These are phyloP conservation scores for Fagus sylvatica DNA, from an alignment of 306 rosid genomes.

Conservation along the genomic window DNA sequence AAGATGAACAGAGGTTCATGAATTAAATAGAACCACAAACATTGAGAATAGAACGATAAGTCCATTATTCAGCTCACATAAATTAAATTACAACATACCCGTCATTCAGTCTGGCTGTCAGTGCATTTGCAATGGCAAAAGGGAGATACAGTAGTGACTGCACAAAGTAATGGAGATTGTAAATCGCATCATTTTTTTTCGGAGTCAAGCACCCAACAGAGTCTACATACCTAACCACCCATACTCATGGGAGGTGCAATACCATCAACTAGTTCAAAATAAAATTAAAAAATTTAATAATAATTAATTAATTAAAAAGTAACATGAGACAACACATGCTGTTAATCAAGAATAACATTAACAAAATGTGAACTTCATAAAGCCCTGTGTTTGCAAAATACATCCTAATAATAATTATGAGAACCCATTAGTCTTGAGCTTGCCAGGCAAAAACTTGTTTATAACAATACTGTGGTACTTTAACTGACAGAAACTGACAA, in stretches of 20 bases:
- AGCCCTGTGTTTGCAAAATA: not conserved
- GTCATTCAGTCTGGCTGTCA: conserved; percentile 70
- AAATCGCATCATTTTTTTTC: not conserved
- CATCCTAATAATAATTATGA: not conserved
- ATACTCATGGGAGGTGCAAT: not conserved
- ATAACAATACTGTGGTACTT: not conserved
- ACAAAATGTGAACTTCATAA: not conserved
- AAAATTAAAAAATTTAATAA: not conserved
- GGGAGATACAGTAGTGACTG: conserved; percentile 90
- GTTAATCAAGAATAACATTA: not conserved
- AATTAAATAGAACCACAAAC: conserved; percentile 18
- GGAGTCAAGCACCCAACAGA: not conserved
- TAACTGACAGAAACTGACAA: not conserved
- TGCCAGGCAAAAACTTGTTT: not conserved
- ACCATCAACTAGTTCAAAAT: not conserved
- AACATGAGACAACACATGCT: not conserved
- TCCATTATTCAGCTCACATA: conserved; percentile 2
- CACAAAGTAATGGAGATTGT: conserved; percentile 12
- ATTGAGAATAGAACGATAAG: conserved; percentile 15
- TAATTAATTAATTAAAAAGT: not conserved
- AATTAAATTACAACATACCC: conserved; percentile 61
- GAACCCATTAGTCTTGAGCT: not conserved
- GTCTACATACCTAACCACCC: not conserved
- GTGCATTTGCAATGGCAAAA: conserved; percentile 84
- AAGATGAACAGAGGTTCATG: conserved; percentile 25